phyloP scores from a whole-genome alignment of 202 grass and related monocot species.

The Elaeis oleifera region DNA sequence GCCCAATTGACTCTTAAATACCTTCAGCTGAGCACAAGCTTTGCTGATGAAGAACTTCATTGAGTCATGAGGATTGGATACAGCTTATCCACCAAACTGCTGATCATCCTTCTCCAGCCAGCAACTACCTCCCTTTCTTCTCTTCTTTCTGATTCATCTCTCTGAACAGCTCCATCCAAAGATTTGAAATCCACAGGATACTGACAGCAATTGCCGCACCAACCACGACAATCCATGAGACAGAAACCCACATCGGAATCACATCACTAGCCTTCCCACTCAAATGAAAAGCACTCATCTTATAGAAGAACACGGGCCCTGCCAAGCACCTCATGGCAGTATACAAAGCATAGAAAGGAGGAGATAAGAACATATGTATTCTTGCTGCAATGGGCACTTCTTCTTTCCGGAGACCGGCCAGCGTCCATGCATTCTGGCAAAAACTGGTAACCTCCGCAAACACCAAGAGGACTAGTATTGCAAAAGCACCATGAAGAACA shows the following conservation, averaged over 20 bases:
- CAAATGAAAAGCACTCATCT: constrained; percentile 69
- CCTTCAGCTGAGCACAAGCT: too few species aligned
- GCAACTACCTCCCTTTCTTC: constrained; percentile 50
- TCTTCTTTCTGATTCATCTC: constrained; percentile 29
- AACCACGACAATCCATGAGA: constrained; percentile 81
- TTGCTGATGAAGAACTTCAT: too few species aligned
- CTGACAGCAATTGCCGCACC: constrained; percentile 67
- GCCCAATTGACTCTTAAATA: background rate
- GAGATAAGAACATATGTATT: constrained; percentile 50
- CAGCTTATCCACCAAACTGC: background rate
- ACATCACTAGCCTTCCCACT: constrained; percentile 50
- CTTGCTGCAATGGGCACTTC: constrained; percentile 43
- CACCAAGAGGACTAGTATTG: constrained; percentile 70
- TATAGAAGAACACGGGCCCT: constrained; percentile 65
- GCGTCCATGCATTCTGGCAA: constrained; percentile 84
- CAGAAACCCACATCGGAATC: constrained; percentile 78
- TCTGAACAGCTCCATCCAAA: constrained; percentile 64
- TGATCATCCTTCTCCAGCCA: background rate
- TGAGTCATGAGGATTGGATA: too few species aligned
- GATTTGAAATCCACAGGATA: constrained; percentile 91
- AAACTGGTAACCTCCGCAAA: constrained; percentile 81
- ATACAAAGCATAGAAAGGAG: constrained; percentile 80
- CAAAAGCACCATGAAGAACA: constrained; percentile 63
- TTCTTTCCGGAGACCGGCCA: constrained; percentile 61
- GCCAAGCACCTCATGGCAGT: constrained; percentile 66